Conservation (phyloP, 225 moss, liverwort and hornwort species). For the Asterella californica region DNA sequence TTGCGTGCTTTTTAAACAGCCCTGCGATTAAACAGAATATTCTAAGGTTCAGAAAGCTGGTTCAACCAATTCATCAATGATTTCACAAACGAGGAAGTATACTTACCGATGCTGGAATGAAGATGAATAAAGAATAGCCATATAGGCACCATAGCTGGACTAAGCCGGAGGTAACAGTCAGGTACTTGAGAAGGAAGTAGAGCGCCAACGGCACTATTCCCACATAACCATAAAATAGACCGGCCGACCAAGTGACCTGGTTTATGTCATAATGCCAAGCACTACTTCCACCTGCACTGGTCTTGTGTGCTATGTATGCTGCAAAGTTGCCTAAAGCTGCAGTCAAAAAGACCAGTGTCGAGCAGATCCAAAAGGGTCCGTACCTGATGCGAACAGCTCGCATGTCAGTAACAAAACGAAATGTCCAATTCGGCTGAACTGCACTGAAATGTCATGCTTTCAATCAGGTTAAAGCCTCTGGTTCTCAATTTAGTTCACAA, state of each 20-base stretch:
- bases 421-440: background rate
- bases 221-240: conserved; percentile 96
- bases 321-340: conserved; percentile 98
- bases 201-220: conserved; percentile 88
- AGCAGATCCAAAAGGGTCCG: conserved; percentile 99
- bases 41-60: background rate
- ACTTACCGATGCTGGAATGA: conserved; percentile 94
- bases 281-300: conserved; percentile 43
- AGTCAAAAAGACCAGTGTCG: conserved; percentile 93
- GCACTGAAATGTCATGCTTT: background rate
- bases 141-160: conserved; percentile 99
- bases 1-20: background rate
- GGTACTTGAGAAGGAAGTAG: conserved; percentile 90
- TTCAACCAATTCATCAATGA: background rate
- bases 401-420: background rate
- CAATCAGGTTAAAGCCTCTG: background rate
- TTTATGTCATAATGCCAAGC: conserved; percentile 98
- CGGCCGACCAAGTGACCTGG: conserved; percentile 90
- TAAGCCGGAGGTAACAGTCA: conserved; percentile 90
- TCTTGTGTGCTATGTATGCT: conserved; percentile 76
- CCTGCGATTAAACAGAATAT: background rate
- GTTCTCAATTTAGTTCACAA: background rate
- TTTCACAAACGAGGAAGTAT: background rate
- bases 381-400: conserved; percentile 49
- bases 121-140: conserved; percentile 95